A percentile compares a stretch with the other conserved stretches of the same genome.
Evolutionary conservation across 441 rosid genomes (phyloP).

Genomic region (Populus tomentosa): DNA sequence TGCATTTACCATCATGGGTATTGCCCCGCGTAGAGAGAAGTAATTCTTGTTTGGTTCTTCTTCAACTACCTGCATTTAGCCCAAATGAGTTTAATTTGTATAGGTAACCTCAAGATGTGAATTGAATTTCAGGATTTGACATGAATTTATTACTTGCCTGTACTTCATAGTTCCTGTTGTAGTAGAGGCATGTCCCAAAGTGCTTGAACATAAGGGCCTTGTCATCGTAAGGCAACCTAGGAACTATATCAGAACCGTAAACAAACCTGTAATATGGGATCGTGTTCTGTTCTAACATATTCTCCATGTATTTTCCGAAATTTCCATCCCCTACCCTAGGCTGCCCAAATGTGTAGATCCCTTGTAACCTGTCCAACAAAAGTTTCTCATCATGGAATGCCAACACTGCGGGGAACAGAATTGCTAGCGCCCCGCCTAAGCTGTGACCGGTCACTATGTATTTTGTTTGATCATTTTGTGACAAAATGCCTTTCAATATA

Average conservation of each 20-base stretch:
- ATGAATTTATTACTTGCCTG: slow-evolving; percentile 39
- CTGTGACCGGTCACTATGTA: slow-evolving; percentile 66
- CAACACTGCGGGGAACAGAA: slow-evolving; percentile 48
- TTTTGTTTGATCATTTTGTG: slow-evolving; percentile 26
- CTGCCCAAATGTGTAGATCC: slow-evolving; percentile 65
- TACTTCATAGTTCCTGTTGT: slow-evolving; percentile 36
- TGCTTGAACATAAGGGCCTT: slow-evolving; percentile 62
- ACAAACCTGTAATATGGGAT: slow-evolving; percentile 49
- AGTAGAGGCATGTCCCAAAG: slow-evolving; percentile 56
- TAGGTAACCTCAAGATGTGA: not conserved
- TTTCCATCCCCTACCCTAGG: slow-evolving; percentile 62
- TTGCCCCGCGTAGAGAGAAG: slow-evolving; percentile 25
- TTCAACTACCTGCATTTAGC: slow-evolving; percentile 27
- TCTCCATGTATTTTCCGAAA: slow-evolving; percentile 48
- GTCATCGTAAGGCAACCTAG: slow-evolving; percentile 65
- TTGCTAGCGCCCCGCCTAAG: slow-evolving; percentile 66
- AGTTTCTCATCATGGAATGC: slow-evolving; percentile 40
- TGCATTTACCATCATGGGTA: slow-evolving; percentile 31
- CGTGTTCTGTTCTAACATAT: slow-evolving; percentile 24
- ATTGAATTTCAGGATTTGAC: too few relatives aligned
- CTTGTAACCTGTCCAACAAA: slow-evolving; percentile 46
- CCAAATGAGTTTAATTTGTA: too few relatives aligned
- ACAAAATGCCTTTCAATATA: slow-evolving; percentile 31
- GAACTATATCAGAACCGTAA: slow-evolving; percentile 57
- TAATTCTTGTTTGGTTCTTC: slow-evolving; percentile 57